phyloP scores from a whole-genome alignment of 1,284 basidiomycete species.

The Coniophora puteana region DNA sequence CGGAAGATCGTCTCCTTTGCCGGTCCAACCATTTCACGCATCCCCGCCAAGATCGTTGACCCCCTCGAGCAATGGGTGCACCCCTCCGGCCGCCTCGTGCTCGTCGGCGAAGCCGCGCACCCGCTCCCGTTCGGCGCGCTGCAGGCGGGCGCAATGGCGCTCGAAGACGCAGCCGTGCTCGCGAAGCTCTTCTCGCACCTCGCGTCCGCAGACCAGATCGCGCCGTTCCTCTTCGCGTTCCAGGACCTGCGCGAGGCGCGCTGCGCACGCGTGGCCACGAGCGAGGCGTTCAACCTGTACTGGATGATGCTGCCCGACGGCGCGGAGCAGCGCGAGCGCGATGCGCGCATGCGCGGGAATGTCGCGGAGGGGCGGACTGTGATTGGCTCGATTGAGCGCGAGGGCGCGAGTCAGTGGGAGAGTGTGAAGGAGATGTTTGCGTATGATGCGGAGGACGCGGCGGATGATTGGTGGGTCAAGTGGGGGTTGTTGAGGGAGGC shows the following conservation, averaged over 20 bases:
- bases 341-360: conserved; percentile 37
- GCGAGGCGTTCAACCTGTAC: conserved; percentile 34
- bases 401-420: conserved; percentile 34
- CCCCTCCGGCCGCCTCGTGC: conserved; percentile 34
- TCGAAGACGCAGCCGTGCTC: conserved; percentile 57
- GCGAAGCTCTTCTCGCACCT: conserved; percentile 57
- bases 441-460: conserved; percentile 42
- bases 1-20: conserved; percentile 38
- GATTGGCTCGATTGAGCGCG: conserved; percentile 23
- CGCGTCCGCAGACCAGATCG: conserved; percentile 44
- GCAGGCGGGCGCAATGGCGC: conserved; percentile 45
- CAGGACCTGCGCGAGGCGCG: conserved; percentile 47
- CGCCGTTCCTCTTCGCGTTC: conserved; percentile 45
- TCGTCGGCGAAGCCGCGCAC: conserved; percentile 52
- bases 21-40: conserved; percentile 27
- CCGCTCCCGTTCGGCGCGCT: conserved; percentile 51
- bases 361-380: conserved; percentile 34
- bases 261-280: conserved; percentile 31
- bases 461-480: conserved; percentile 38
- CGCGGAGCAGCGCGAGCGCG: conserved; percentile 37
- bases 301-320: conserved; percentile 38
- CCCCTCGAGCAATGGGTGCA: conserved; percentile 57
- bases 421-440: conserved; percentile 38
- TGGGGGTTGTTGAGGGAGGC: conserved; percentile 32
- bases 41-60: conserved; percentile 32